A percentile compares a stretch with the other conserved stretches of the same genome.
Evolutionary conservation across 2,329 filamentous ascomycete genomes (phyloP).

Genomic region (Torrubiella hemipterigena): DNA sequence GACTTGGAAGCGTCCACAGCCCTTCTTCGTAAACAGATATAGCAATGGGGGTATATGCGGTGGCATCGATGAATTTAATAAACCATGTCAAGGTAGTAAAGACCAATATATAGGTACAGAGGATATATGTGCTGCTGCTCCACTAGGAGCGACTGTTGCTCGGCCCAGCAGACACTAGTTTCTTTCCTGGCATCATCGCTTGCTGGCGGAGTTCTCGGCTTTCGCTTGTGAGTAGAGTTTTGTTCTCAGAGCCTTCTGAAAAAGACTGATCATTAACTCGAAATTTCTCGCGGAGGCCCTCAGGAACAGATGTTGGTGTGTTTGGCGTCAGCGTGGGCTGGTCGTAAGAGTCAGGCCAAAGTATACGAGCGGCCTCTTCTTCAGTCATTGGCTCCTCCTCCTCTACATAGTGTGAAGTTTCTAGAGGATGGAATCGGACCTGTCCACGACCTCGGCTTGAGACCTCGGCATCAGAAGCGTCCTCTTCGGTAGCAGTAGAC

Average conservation of each 20-base stretch:
- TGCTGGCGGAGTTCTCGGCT: constrained; percentile 23
- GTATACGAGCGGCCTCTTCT: constrained; percentile 25
- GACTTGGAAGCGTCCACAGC: too few species aligned
- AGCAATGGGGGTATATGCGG: too few species aligned
- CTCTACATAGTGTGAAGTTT: constrained; percentile 1
- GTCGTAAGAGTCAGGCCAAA: constrained; percentile 22
- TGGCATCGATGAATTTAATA: too few species aligned
- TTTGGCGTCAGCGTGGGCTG: constrained; percentile 5
- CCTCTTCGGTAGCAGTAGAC: neutral
- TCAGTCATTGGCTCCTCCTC: constrained; percentile 21
- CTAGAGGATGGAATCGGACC: constrained; percentile 1
- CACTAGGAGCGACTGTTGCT: too few species aligned
- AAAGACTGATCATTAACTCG: constrained; percentile 21
- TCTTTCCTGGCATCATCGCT: too few species aligned
- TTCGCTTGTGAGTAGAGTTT: constrained; percentile 21
- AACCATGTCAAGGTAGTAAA: too few species aligned
- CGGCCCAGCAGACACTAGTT: too few species aligned
- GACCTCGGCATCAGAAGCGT: neutral
- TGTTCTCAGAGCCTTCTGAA: constrained; percentile 21
- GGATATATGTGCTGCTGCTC: too few species aligned
- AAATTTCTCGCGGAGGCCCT: constrained; percentile 26
- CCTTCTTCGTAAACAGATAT: too few species aligned
- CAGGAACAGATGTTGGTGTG: neutral
- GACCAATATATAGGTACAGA: too few species aligned
- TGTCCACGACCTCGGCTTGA: neutral